Evolutionary conservation across 2,329 filamentous ascomycete genomes (phyloP).

Genomic region (Pleomassaria siparia): DNA sequence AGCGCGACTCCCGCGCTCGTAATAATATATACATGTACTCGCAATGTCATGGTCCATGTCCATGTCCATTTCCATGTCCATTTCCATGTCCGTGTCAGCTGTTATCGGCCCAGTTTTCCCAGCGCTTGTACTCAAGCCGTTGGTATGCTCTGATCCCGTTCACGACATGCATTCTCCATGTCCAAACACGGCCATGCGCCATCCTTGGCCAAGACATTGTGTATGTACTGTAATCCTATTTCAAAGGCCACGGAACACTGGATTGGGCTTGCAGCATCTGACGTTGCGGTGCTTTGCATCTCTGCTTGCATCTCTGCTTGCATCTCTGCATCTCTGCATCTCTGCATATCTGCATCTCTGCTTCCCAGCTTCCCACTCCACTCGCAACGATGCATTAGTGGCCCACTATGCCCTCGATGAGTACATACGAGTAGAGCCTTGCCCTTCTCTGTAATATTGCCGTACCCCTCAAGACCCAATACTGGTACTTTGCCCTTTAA

Average conservation of each 20-base stretch:
- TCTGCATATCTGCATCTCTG: no score
- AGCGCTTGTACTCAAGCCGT: constrained; percentile 16
- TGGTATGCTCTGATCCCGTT: constrained; percentile 31
- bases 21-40: no score
- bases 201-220: constrained; percentile 29
- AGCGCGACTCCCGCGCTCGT: constrained; percentile 39
- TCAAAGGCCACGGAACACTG: constrained; percentile 29
- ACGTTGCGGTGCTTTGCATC: constrained; percentile 32
- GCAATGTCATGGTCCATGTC: no score
- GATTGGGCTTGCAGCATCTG: constrained; percentile 34
- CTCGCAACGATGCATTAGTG: constrained; percentile 38
- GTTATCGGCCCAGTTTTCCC: constrained; percentile 30
- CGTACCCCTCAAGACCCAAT: constrained; percentile 22
- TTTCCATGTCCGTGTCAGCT: constrained; percentile 24
- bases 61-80: background rate
- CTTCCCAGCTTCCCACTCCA: no score
- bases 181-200: constrained; percentile 24
- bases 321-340: no score
- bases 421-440: constrained; percentile 26
- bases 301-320: no score
- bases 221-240: constrained; percentile 20
- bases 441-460: constrained; percentile 18
- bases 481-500: constrained; percentile 35
- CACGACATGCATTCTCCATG: constrained; percentile 22
- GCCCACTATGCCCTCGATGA: constrained; percentile 28